phyloP scores from a whole-genome alignment of 108 stramenopile genomes.

The Discostella pseudostelligera region DNA sequence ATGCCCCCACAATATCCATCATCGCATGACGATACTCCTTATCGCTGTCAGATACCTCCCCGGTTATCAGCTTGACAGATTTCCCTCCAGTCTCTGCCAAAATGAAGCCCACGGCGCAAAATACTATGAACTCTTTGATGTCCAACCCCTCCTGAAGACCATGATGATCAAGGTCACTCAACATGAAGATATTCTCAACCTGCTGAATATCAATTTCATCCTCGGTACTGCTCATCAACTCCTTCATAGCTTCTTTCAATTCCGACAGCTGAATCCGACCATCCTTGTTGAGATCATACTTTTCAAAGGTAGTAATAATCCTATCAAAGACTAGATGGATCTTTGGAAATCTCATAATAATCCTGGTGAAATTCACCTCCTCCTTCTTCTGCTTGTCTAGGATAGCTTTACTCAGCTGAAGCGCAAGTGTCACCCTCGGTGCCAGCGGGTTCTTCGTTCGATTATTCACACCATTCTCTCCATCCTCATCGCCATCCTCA shows the following conservation, averaged over 20 bases:
- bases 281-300: conserved; percentile 30
- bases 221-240: conserved; percentile 25
- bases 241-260: conserved; percentile 41
- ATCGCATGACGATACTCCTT: conserved; percentile 49
- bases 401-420: conserved; percentile 44
- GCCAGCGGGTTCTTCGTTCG: conserved; percentile 38
- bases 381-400: conserved; percentile 36
- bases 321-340: conserved; percentile 50
- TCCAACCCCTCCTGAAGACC: conserved; percentile 37
- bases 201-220: conserved; percentile 22
- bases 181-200: conserved; percentile 50
- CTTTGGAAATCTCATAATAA: conserved; percentile 49
- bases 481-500: conserved; percentile 37
- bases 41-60: conserved; percentile 38
- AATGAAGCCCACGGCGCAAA: conserved; percentile 49
- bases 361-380: conserved; percentile 41
- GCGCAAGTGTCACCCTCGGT: conserved; percentile 37
- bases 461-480: conserved; percentile 13
- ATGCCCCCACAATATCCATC: conserved; percentile 53
- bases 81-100: conserved; percentile 49
- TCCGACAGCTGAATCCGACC: conserved; percentile 35
- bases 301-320: conserved; percentile 29
- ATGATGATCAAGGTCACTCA: conserved; percentile 44
- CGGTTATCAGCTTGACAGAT: conserved; percentile 36
- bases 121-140: conserved; percentile 51